Base-by-base conservation (phyloP, 2,329 filamentous ascomycete species). In the Claviceps sp. region DNA sequence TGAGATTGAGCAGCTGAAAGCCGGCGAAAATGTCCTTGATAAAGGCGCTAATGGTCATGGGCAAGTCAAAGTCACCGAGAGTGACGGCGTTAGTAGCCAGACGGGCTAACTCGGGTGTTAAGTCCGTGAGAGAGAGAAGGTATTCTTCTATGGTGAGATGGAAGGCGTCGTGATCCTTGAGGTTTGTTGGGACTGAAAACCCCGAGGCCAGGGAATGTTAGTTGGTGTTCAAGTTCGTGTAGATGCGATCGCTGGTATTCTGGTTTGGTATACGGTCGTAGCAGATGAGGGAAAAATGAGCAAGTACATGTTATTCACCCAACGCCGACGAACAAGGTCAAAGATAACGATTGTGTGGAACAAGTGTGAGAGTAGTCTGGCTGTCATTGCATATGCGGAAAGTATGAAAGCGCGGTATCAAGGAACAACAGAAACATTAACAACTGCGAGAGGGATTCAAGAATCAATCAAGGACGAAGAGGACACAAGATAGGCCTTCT, bases 141-240 rank as follows among this genome's bases (percentile, higher is more conserved):
- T 98, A 98, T 70, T 98, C 93, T 69, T 98, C 93, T 61, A 97
- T 91, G 44, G 89, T 94, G 61, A 98, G 76, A 67, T 98, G 93
- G 76, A 98, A 98, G 49, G 82, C 80, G 65, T 97, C 91, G 55
- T 79, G 75, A 61, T 91, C 85, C 68, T 95, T 95, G 62, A 95
- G 77, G 65, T 96, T 96, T 56, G 93, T 85, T 13, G 89, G 90
- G 11, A 95, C 90, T 90, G 8, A 11, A 11, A 11, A 34, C 29
- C 9, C 29, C 29, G 9, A 34, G 29, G 9, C 29, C 9, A 34
- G 29, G 17, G 26, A 3, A 13, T 36, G 26, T 43, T 49, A 49
- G 38, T 49, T n/a, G 42, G 42, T 16, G 11, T 43, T 2, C 14
- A 6, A 29, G 26, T 29, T 29, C 29, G 29, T 34, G 9, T 34